Base-by-base conservation (phyloP, 2,329 filamentous ascomycete species). In the Tolypocladium amazonense region DNA sequence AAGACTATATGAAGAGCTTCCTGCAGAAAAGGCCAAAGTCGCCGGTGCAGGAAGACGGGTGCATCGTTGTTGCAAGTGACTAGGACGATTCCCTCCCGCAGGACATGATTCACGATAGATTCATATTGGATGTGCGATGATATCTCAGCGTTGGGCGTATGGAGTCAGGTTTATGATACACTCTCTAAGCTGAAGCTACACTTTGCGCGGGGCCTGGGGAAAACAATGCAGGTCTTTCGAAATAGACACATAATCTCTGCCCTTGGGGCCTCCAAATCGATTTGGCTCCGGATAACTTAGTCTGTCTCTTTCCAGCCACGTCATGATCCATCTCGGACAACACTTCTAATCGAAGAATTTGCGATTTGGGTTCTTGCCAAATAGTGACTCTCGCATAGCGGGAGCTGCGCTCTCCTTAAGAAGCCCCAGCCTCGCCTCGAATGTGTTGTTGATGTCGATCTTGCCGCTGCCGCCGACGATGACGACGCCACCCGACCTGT, bases 391-490 rank as follows among this genome's bases (percentile, higher is more conserved):
- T 70, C 94, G 85, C 69, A 99, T 87, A 53, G 86, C 86, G 18
- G 94, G 94, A 61, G 97, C 84, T 57, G 90, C 89, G 66, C 89
- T 89, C 60, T 88, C 87, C 77, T 96, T 88, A 65, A 97, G 85
- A 62, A 97, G 81, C 70, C 83, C 84, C 75, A 99, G 81, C 66
- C 94, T 87, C 72, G 96, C 89, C 73, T 97, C 94, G 67, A 97
- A 89, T 59, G 94, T 97, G 81, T 99, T 97, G 84, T 97, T 92
- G 75, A 99, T 93, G 70, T 96, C 92, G 73, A 99, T 97, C 82
- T 93, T 97, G 73, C 94, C 94, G 65, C 81, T 82, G 66, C 89
- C 88, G 65, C 92, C 91, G 59, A 96, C 77, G 65, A 99, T 86
- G 61, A 84, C 74, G 60, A 96, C 81, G 68, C 94, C 94, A 62